Percentiles rank a stretch among this genome's conserved stretches.
phyloP scores from a whole-genome alignment of 2,329 filamentous ascomycete genomes.

The Aspergillus fumigatus region DNA sequence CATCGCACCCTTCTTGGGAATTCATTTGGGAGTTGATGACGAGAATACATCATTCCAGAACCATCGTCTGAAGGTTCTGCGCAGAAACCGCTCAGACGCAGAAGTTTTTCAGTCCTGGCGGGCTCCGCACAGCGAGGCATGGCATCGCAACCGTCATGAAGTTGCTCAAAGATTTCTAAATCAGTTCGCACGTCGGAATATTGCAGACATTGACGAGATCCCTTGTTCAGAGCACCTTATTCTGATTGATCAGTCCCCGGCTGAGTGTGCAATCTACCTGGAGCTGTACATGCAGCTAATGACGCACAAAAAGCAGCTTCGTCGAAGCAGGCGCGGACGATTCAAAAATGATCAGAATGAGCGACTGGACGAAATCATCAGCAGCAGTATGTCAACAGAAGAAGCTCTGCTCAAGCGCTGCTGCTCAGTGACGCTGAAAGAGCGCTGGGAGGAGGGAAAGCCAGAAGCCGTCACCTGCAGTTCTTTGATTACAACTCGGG shows the following conservation, averaged over 20 bases:
- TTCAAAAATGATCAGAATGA: conserved; percentile 25
- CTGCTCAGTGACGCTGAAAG: conserved; percentile 32
- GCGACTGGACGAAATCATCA: conserved; percentile 45
- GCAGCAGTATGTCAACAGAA: conserved; percentile 44
- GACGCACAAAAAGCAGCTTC: conserved; percentile 45
- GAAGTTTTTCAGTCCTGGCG: conserved; percentile 55
- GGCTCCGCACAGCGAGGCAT: conserved; percentile 46
- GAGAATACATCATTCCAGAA: conserved; percentile 43
- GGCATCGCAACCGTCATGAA: conserved; percentile 49
- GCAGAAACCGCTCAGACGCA: conserved; percentile 33
- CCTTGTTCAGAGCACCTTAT: conserved; percentile 41
- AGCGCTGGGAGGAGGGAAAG: conserved; percentile 22
- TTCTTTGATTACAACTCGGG: conserved; percentile 24
- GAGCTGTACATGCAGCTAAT: conserved; percentile 53
- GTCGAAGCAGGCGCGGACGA: conserved; percentile 19
- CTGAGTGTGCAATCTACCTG: conserved; percentile 51
- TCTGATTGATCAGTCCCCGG: conserved; percentile 41
- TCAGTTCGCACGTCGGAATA: conserved; percentile 47
- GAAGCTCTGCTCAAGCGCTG: conserved; percentile 51
- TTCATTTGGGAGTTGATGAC: conserved; percentile 53
- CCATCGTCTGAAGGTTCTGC: conserved; percentile 38
- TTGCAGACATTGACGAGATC: conserved; percentile 44
- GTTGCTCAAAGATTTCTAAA: conserved; percentile 54
- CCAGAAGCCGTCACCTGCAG: conserved; percentile 29
- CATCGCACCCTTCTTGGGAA: conserved; percentile 53